Base-by-base conservation (phyloP, 163 green algal species). In the Scenedesmus sp. region DNA sequence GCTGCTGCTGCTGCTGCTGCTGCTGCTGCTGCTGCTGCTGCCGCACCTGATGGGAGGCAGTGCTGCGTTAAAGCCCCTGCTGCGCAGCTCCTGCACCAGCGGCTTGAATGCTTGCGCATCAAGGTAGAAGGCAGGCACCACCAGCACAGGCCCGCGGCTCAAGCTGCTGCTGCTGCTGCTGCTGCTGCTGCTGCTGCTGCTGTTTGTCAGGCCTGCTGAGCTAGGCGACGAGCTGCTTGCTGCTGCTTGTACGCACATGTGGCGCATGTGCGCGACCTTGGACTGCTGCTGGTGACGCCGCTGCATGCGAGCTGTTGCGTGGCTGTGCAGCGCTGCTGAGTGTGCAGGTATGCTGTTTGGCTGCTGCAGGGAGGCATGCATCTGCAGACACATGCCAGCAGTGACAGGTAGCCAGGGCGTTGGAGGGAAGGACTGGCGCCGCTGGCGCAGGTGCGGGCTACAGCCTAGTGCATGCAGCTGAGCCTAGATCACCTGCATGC, bases 51-150 rank as follows among this genome's bases (percentile, higher is more conserved):
- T 85, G 34, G 93, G 90, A 52, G 93, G 90, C n/a, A 94, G 82
- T 23, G 90, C 93, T 66, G 93, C 93, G 82, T 93, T 87, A 82
- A 93, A 94, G 4, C 93, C 93, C n/a, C 81, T 89, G n/a, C n/a
- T 64, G 16, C 93, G 79, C 64, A 94, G 67, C 56, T 87, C 74
- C 87, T 90, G n/a, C 4, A 94, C 93, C 3, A 94, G 74, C 4
- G 90, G 90, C 15, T 70, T 26, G 70, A 93, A 94, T 2, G 34
- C 87, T 7, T 62, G 23, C 16, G 93, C 86, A 89, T 93, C 93
- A 4, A 94, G 55, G 79, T 94, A 92, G 67, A 93, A 94, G 0
- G 90, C 93, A 46, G 93, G 93, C 60, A 94, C 79, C 1, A 94
- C 90, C 59, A 94, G 81, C 64, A 94, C 92, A n/a, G 73, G 84